These are phyloP conservation scores for Pseudozyma sp. DNA, from an alignment of 1,284 basidiomycete species.

Conservation along the genomic window DNA sequence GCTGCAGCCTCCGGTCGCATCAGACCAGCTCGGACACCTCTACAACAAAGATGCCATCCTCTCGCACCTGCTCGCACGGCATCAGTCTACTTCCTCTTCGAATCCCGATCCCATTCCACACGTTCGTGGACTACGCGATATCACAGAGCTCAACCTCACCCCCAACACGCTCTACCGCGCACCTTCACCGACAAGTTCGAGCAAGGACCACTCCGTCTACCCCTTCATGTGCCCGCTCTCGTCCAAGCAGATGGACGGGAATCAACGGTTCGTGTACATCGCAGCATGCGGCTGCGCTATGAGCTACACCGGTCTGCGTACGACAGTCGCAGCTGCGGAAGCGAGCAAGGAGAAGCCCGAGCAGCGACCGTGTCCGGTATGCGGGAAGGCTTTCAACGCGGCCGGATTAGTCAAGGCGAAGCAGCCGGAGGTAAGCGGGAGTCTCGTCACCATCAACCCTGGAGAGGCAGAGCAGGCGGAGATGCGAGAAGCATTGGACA, in stretches of 20 bases:
- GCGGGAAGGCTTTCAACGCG: conserved; percentile 46
- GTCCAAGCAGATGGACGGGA: conserved; percentile 61
- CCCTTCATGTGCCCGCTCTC: conserved; percentile 65
- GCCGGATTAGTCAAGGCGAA: conserved; percentile 32
- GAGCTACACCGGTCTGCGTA: conserved; percentile 55
- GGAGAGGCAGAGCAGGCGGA: conserved; percentile 25
- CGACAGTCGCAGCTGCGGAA: conserved; percentile 13
- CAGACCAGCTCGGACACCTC: conserved; percentile 59
- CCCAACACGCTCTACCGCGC: conserved; percentile 44
- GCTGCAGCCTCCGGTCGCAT: conserved; percentile 55
- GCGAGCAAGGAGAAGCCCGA: conserved; percentile 1
- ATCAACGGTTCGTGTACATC: conserved; percentile 61
- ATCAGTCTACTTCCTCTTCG: background rate
- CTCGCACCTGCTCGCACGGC: conserved; percentile 54
- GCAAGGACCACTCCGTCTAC: conserved; percentile 16
- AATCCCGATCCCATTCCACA: conserved; percentile 37
- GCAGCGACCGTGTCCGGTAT: conserved; percentile 50
- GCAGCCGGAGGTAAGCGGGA: conserved; percentile 12
- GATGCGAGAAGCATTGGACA: conserved; percentile 50
- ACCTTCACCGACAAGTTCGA: conserved; percentile 19
- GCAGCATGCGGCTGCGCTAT: conserved; percentile 59
- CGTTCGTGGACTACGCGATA: conserved; percentile 59
- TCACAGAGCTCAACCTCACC: conserved; percentile 48
- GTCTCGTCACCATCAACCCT: conserved; percentile 59
- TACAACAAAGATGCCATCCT: conserved; percentile 67